Evolutionary conservation across 2,329 filamentous ascomycete species (phyloP), one percentile per base, ranked within the genome.

Genomic region (Metarhizium guizhouense): DNA sequence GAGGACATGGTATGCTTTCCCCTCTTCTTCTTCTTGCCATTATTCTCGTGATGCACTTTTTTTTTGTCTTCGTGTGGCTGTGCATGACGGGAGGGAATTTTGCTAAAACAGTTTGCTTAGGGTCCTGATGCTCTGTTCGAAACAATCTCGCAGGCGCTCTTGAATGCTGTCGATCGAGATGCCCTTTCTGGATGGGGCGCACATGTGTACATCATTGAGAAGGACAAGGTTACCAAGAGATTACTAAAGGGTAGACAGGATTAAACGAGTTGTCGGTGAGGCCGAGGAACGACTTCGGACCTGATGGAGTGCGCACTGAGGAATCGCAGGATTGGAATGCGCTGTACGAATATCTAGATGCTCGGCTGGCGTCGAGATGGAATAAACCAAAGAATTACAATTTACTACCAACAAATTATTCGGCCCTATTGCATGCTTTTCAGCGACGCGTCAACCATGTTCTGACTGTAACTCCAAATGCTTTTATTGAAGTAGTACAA

Each of bases 141-240:
- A 78, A 99, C 94, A 60, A 90, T 97, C 70, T 97, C 94, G 51
- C 94, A 99, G 76, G 86, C 93, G 53, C 81, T 99, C 58, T 81
- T 99, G 64, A 97, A 95, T 74, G 94, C 94, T 58, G 90, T 97
- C 57, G 94, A 99, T 74, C 84, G 94, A 76, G 94, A 99, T 74
- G 94, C 94, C 54, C 80, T 99, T 61, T 96, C 93, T 42, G 94
- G 94, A 62, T 97, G 94, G 94, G 94, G 94, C 70, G 94, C 94
- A 43, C 91, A 99, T 70, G 94, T 99, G 65, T 99, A 97, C 78
- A 95, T 99, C 69, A 95, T 99, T 73, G 94, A 97, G 81, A 99
- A 99, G 83, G 92, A 96, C 78, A 97, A 97, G 88, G 90, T 99
- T 61, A 97, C 94, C 68, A 96, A 97, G 87, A 83, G 94, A 72